Evolutionary conservation across 768 basidiomycete genomes (phyloP), one percentile per base, ranked within the genome.

Genomic region (Phaeotremella fagi): DNA sequence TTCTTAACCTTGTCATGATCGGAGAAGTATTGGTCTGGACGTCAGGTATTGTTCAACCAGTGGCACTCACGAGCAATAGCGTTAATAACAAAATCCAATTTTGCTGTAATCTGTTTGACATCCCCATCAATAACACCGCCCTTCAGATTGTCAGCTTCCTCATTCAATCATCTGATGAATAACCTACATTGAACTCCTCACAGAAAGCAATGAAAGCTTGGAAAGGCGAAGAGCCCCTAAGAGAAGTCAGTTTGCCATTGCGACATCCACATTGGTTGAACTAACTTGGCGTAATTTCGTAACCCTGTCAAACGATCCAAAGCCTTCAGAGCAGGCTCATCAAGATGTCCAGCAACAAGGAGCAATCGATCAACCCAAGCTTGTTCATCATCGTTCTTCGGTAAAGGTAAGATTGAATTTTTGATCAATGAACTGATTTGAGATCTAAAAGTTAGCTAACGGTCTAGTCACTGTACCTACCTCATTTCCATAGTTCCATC

Each of bases 101-200:
- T 79, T 15, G 78, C 79, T 45, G 77, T 78, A 47, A 88, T 76
- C 1, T 66, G 66, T 41, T 87, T 86, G 65, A 88, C 87, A 57
- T 90, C 79, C 57, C 86, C 82, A 63, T 95, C 91, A 45, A 95
- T 87, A 41, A 90, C 80, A 0, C 94, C 94, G 1, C 90, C 91
- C 90, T 95, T 56, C 4, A 45, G 15, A 43, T 42, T 35, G 47
- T 22, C 20, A 50, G 59, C 42, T 26, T 23, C 6, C 27, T 44
- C 35, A 42, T 27, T 5, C 15, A 36, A 9, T 25, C 11, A 23
- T 12, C 27, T n/a, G 29, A 22, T 3, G 7, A 45, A 60, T 22
- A 53, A 76, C 87, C 54, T 56, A 92, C 92, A 65, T 97, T 98
- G 68, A 91, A 82, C 44, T 83, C 79, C 54, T 87, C 80, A 70